Conservation (phyloP, 2,329 filamentous ascomycete genomes). For the Neofusicoccum sp. region DNA sequence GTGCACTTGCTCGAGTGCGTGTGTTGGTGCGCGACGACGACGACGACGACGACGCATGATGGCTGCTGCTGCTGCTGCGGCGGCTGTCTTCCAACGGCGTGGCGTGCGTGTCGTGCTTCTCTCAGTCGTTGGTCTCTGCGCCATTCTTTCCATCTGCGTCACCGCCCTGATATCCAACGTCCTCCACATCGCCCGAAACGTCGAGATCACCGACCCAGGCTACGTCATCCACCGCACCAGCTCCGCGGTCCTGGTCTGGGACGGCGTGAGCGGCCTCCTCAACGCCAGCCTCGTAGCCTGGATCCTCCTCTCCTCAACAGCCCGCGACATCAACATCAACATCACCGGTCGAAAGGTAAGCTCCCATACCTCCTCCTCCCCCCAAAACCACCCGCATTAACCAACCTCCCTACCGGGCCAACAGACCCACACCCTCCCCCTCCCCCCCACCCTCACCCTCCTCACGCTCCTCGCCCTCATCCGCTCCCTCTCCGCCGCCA, state of each 20-base stretch:
- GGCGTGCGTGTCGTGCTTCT: too few relatives aligned
- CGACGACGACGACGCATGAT: too few relatives aligned
- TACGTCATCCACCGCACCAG: background rate
- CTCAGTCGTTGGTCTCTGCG: too few relatives aligned
- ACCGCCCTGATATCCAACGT: conserved; percentile 3
- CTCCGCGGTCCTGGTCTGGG: conserved; percentile 1
- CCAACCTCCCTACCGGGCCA: background rate
- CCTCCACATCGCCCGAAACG: background rate
- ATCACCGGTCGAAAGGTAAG: conserved; percentile 1
- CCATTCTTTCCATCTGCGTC: background rate
- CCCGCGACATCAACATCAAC: background rate
- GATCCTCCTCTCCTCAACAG: background rate
- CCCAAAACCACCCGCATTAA: background rate
- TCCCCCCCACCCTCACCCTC: background rate
- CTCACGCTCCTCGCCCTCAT: background rate
- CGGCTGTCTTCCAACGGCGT: too few relatives aligned
- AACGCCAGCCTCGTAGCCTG: background rate
- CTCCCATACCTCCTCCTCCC: background rate
- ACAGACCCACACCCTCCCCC: background rate
- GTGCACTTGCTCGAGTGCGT: too few relatives aligned
- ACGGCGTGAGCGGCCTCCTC: background rate
- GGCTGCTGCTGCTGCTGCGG: too few relatives aligned
- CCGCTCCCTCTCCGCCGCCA: background rate
- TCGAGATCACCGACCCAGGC: background rate
- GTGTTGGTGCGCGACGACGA: too few relatives aligned